phyloP scores from a whole-genome alignment of 176 grass and related monocot genomes.

The Ampelocalamus luodianensis region DNA sequence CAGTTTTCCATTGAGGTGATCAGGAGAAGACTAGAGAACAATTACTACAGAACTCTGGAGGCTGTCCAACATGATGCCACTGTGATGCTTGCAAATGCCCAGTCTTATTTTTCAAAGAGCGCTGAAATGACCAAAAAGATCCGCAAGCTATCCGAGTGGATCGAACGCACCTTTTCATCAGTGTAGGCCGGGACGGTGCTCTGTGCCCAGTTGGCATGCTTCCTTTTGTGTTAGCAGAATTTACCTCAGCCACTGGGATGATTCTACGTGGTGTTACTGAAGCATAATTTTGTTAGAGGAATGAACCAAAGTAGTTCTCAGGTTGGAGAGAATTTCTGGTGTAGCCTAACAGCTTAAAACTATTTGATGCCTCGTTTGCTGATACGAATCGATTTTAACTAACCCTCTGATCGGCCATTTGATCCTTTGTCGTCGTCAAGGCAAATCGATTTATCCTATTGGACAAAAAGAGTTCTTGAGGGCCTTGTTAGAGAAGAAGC shows the following conservation, averaged over 20 bases:
- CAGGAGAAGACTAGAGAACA: constrained; percentile 74
- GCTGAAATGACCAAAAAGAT: constrained; percentile 72
- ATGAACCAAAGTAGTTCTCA: constrained; percentile 29
- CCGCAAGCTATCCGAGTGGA: constrained; percentile 58
- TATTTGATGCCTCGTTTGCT: constrained; percentile 6
- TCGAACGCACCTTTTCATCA: constrained; percentile 52
- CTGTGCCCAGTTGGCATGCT: background rate
- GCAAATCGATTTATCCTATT: constrained; percentile 10
- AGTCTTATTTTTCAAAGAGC: constrained; percentile 72
- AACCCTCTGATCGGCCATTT: constrained; percentile 35
- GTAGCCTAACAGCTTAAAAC: constrained; percentile 29
- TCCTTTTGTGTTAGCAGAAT: constrained; percentile 19
- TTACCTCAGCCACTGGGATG: constrained; percentile 4
- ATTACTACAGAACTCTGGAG: constrained; percentile 81
- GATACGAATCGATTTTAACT: constrained; percentile 24
- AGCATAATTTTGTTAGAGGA: constrained; percentile 48
- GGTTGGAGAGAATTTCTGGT: background rate
- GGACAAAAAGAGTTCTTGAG: background rate
- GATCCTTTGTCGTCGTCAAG: constrained; percentile 15
- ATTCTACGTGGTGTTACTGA: constrained; percentile 27
- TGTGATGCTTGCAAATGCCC: constrained; percentile 71
- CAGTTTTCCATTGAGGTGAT: constrained; percentile 89
- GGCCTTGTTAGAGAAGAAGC: constrained; percentile 22
- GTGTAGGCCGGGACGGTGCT: constrained; percentile 40
- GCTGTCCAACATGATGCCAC: constrained; percentile 75